Base-by-base conservation (phyloP, 2,329 filamentous ascomycete species). In the Colletotrichum navitas region DNA sequence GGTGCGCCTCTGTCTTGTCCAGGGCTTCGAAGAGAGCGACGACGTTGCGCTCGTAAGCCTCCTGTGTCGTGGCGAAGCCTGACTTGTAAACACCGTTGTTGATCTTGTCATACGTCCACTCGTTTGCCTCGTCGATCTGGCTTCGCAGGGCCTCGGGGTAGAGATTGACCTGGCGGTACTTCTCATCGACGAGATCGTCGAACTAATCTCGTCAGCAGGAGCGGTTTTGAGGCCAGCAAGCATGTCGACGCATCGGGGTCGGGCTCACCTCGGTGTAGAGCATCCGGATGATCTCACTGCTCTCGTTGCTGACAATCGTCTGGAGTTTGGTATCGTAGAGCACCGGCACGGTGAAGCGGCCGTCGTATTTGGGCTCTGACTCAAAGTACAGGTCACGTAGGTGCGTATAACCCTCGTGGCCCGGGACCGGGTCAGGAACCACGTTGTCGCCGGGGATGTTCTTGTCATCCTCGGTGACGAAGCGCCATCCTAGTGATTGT, bases 211-310 rank as follows among this genome's bases (percentile, higher is more conserved):
- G 11, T 36, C 16, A 54, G 41, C 18, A 18, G 36, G 32, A n/a
- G 32, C 29, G 5, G 59, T 39, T 34, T 1, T 14, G 43, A 49
- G 18, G 39, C 34, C n/a, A 41, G 56, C 4, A 10, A 54, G 56
- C 6, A 10, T 16, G 10, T 43, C 24, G 14, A n/a, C 12, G 47
- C 36, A 16, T 32, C 36, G 49, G 36, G 8, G 21, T 24, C 3
- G 29, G 24, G 24, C 63, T 12, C 12, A 74, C 73, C 77, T 90
- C 93, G 52, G 87, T 87, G 79, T 93, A 93, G 73, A 98, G 85
- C 93, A 97, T 97, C 79, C 95, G 91, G 80, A 97, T 91, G 79
- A 98, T 97, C 84, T 98, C 95, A 75, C 91, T 91, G 81, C 92
- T 94, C 87, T 97, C 95, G 76, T 98, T 98, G 88, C 88, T 96